phyloP scores from a whole-genome alignment of 192 early-diverging fungal genomes.

The Linnemannia schmuckeri region DNA sequence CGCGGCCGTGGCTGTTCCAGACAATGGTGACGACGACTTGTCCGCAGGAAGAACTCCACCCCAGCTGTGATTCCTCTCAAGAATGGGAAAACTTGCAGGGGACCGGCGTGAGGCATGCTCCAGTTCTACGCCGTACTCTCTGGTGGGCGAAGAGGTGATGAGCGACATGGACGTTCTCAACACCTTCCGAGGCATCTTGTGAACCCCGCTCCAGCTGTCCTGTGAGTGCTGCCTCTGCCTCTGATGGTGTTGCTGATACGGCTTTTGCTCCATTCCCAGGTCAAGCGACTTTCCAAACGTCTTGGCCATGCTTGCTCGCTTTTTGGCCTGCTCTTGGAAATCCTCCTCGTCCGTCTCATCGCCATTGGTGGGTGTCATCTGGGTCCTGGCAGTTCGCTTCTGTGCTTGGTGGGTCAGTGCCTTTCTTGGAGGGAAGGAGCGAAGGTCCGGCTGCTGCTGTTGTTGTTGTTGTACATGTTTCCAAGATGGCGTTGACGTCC shows the following conservation, averaged over 20 bases:
- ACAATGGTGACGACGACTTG: not conserved
- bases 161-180: constrained; percentile 32
- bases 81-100: constrained; percentile 13
- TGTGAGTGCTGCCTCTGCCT: constrained; percentile 2
- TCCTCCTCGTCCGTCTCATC: constrained; percentile 54
- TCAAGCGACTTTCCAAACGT: not conserved
- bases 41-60: not conserved
- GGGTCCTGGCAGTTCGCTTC: constrained; percentile 31
- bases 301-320: constrained; percentile 13
- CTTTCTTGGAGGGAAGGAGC: not conserved
- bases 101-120: constrained; percentile 17
- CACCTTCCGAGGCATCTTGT: constrained; percentile 16
- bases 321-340: constrained; percentile 23
- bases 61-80: constrained; percentile 33
- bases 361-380: constrained; percentile 8
- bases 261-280: not conserved
- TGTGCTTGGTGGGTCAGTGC: constrained; percentile 33
- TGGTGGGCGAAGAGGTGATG: constrained; percentile 26
- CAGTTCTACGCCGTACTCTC: constrained; percentile 30
- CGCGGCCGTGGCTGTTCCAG: not conserved
- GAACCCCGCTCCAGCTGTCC: not conserved
- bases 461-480: constrained; percentile 1
- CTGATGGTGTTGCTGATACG: not conserved
- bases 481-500: not conserved
- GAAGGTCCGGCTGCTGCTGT: not conserved